Evolutionary conservation across 352 stramenopile species (phyloP), one percentile per base, ranked within the genome.

Genomic region (Phytophthora pluvialis): DNA sequence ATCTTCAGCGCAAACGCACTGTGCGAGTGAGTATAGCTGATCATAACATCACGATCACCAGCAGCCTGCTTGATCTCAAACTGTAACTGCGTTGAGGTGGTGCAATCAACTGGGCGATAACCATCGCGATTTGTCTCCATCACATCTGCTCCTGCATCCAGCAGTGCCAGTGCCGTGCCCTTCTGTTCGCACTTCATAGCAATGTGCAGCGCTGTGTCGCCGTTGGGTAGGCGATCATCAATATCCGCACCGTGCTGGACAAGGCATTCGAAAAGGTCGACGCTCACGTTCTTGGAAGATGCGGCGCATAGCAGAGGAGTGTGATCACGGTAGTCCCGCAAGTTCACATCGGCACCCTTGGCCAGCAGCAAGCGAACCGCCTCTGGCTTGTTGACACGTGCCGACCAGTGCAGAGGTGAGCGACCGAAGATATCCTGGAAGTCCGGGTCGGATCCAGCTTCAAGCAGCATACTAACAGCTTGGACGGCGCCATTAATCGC

Each of bases 21-120:
- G 54, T 93, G 85, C 15, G 87, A 92, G 64, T 93, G 87, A 16
- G 87, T 94, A 72, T 95, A 95, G 59, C 80, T 92, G 64, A 95
- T 95, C 85, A 95, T 94, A 12, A 95, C 87, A 44, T 95, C 87
- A 29, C 87, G 87, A 35, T 88, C 85, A 5, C 87, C 87, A 0
- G 85, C 85, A 21, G 78, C 83, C 26, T 80, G 79, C 58, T 94
- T 94, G 60, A 94, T 89, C 44, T 91, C 83, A 46, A 93, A 95
- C 56, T 93, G 86, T 15, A 95, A 70, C 56, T 83, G 78, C 10
- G 84, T 91, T 10, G 86, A 92, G 1, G 86, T 91, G n/a, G 86
- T 92, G 70, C 83, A 92, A 47, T 95, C 86, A 15, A 93, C 72
- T 1, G 86, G 81, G 11, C 84, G 86, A 35, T 83, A 81, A 9